A percentile compares a stretch with the other conserved stretches of the same genome.
phyloP scores from a whole-genome alignment of 306 rosid species.

The Cercis canadensis region DNA sequence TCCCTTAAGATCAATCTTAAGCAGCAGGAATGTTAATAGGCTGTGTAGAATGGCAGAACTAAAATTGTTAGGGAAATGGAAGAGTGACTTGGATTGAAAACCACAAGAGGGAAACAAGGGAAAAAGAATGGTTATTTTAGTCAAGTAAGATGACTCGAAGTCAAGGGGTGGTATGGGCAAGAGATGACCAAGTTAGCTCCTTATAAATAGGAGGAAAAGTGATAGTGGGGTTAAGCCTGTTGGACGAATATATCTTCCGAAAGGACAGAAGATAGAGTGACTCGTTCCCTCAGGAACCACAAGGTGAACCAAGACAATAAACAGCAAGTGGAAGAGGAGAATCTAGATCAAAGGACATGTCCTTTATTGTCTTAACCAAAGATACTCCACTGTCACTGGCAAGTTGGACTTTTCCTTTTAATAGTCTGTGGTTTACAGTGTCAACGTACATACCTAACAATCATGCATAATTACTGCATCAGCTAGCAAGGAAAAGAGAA shows the following conservation, averaged over 20 bases:
- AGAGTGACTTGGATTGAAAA: conserved; percentile 17
- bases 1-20: neutral
- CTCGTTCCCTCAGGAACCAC: conserved; percentile 56
- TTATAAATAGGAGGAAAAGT: conserved; percentile 55
- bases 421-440: neutral
- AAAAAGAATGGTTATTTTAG: conserved; percentile 16
- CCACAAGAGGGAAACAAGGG: neutral
- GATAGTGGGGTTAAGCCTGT: conserved; percentile 51
- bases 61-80: neutral
- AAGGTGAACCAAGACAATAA: conserved; percentile 3
- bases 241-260: conserved; percentile 61
- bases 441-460: no score
- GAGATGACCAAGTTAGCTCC: conserved; percentile 38
- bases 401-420: no score
- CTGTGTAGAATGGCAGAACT: neutral
- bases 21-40: neutral
- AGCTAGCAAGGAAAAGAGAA: no score
- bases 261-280: conserved; percentile 57
- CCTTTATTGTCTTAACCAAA: no score
- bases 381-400: no score
- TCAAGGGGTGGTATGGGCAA: conserved; percentile 41
- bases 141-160: conserved; percentile 26
- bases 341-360: no score
- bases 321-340: no score
- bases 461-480: no score